Evolutionary conservation across 2,329 filamentous ascomycete species (phyloP).

Genomic region (Apiospora malaysiana): DNA sequence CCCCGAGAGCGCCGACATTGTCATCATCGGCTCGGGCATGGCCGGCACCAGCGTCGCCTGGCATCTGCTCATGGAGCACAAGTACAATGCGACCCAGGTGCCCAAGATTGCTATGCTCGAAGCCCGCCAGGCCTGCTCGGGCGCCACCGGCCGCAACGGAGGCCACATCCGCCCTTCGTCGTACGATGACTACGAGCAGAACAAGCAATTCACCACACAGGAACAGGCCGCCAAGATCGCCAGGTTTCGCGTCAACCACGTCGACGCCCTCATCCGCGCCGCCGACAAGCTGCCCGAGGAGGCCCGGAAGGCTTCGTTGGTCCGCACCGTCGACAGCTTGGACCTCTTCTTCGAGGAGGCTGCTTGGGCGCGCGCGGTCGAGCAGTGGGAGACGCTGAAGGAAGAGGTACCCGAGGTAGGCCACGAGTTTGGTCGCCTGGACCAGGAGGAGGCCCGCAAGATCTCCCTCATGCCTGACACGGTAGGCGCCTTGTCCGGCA

Average conservation of each 20-base stretch:
- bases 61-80: background rate
- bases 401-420: slow-evolving; percentile 41
- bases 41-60: slow-evolving; percentile 50
- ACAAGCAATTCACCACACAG: background rate
- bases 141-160: slow-evolving; percentile 60
- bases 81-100: background rate
- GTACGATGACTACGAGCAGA: slow-evolving; percentile 46
- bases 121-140: slow-evolving; percentile 54
- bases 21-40: slow-evolving; percentile 53
- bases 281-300: slow-evolving; percentile 41
- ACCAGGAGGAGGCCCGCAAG: background rate
- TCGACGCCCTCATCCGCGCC: slow-evolving; percentile 41
- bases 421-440: slow-evolving; percentile 32
- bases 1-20: slow-evolving; percentile 28
- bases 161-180: slow-evolving; percentile 56
- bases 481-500: background rate
- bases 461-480: background rate
- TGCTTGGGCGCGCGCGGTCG: background rate
- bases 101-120: slow-evolving; percentile 53
- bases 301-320: slow-evolving; percentile 41
- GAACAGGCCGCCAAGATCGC: slow-evolving; percentile 48
- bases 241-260: slow-evolving; percentile 51
- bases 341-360: slow-evolving; percentile 50
- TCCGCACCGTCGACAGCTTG: slow-evolving; percentile 51
- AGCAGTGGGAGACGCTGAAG: slow-evolving; percentile 41